Conservation (phyloP, 768 basidiomycete genomes). For the Harrya chromipes region DNA sequence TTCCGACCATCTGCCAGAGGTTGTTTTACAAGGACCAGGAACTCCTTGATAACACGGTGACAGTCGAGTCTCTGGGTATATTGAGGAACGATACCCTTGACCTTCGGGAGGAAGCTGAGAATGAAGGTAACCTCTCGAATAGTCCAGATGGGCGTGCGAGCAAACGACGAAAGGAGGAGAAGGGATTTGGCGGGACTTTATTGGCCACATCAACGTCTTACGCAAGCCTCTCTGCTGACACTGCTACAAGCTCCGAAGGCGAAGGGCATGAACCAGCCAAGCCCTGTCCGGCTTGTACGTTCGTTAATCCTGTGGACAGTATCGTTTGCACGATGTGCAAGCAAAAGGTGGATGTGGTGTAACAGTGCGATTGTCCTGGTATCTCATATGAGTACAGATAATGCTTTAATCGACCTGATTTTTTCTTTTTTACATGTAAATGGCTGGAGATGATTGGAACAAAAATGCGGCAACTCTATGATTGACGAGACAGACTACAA, state of each 20-base stretch:
- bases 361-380: conserved; percentile 23
- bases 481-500: conserved; percentile 28
- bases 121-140: conserved; percentile 52
- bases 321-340: conserved; percentile 47
- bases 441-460: conserved; percentile 12
- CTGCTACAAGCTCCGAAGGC: conserved; percentile 34
- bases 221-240: conserved; percentile 29
- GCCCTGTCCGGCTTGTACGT: conserved; percentile 58
- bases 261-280: conserved; percentile 33
- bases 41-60: conserved; percentile 56
- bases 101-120: conserved; percentile 60
- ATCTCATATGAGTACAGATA: conserved; percentile 34
- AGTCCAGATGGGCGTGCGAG: conserved; percentile 41
- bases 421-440: conserved; percentile 23
- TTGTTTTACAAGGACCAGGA: conserved; percentile 61
- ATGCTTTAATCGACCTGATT: conserved; percentile 31
- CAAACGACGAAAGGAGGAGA: conserved; percentile 51
- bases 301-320: conserved; percentile 45
- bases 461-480: conserved; percentile 28
- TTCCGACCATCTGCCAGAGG: conserved; percentile 76
- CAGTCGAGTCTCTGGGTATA: conserved; percentile 51
- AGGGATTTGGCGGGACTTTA: conserved; percentile 73
- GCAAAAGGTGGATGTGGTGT: conserved; percentile 25
- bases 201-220: conserved; percentile 44
- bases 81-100: conserved; percentile 65